Evolutionary conservation across 805 yeast species (phyloP), one percentile per base, ranked within the genome.

Genomic region (Spathaspora arborariae): DNA sequence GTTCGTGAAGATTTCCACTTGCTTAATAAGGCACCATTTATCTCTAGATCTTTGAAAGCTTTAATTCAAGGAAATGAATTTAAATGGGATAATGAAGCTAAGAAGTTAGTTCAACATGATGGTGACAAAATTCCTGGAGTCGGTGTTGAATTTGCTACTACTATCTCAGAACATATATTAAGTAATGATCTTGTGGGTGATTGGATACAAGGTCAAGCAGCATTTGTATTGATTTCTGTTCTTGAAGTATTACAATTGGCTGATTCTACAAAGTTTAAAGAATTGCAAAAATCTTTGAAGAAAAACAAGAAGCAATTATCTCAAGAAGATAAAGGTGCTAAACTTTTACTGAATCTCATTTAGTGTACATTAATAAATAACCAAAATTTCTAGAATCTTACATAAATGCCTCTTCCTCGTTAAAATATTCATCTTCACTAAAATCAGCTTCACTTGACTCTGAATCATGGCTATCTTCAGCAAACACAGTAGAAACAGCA

Each of bases 51-150:
- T 44, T 67, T 89, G 52, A 84, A 88, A 63, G 71, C 88, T 0
- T 70, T 89, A 56, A 85, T 89, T 53, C 95, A 87, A 65, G 92
- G 91, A 51, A 91, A 91, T 57, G 88, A 82, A 60, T 88, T 89
- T 85, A 82, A 84, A 58, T 78, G 75, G 58, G 80, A 82, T 55
- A 61, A 55, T 47, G 74, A 63, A 24, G 39, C 60, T 35, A 66
- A 80, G 74, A 55, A 81, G 75, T 65, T 75, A 66, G 57, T 68
- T 75, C 41, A 75, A 58, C 47, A 54, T 5, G 73, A 73, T 47
- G 54, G 75, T 39, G 74, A 69, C 10, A 67, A 52, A 2, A 50
- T 74, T 70, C 60, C 82, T 67, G 45, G 65, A 70, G 60, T 64
- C 15, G 92, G 94, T 8, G 60, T 68, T 13, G 78, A 75, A 19